These are phyloP conservation scores for Boletus sp. DNA, from an alignment of 768 basidiomycete genomes.

Conservation along the genomic window DNA sequence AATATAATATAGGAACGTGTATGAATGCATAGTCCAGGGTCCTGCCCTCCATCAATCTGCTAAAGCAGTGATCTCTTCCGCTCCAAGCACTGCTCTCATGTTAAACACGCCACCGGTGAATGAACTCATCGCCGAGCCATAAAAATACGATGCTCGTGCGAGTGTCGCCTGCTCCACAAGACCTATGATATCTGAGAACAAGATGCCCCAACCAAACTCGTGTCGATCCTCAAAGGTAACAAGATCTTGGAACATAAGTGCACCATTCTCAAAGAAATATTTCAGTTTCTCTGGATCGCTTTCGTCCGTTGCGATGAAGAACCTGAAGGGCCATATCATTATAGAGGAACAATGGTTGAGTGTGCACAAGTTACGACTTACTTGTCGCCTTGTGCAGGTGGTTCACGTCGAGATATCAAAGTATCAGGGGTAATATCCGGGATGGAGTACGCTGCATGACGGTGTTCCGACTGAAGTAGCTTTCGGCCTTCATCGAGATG, in stretches of 20 bases:
- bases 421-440: constrained; percentile 13
- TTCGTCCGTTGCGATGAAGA: constrained; percentile 39
- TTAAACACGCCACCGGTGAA: constrained; percentile 40
- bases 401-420: constrained; percentile 12
- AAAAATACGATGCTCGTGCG: constrained; percentile 37
- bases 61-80: constrained; percentile 31
- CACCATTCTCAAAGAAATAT: constrained; percentile 34
- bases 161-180: constrained; percentile 41
- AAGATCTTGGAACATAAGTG: constrained; percentile 38
- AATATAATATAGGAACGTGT: constrained; percentile 1
- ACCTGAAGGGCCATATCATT: constrained; percentile 12
- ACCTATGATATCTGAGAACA: constrained; percentile 40
- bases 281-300: constrained; percentile 29
- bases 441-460: constrained; percentile 15
- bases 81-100: constrained; percentile 36
- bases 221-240: constrained; percentile 39
- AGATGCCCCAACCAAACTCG: constrained; percentile 39
- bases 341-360: not conserved
- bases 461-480: constrained; percentile 22
- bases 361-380: not conserved
- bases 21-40: not conserved
- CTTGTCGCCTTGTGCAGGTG: constrained; percentile 19
- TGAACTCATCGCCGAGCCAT: constrained; percentile 39
- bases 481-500: constrained; percentile 31
- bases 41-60: constrained; percentile 31